Evolutionary conservation across 768 basidiomycete species (phyloP), one percentile per base, ranked within the genome.

Genomic region (Suillus occidentalis): DNA sequence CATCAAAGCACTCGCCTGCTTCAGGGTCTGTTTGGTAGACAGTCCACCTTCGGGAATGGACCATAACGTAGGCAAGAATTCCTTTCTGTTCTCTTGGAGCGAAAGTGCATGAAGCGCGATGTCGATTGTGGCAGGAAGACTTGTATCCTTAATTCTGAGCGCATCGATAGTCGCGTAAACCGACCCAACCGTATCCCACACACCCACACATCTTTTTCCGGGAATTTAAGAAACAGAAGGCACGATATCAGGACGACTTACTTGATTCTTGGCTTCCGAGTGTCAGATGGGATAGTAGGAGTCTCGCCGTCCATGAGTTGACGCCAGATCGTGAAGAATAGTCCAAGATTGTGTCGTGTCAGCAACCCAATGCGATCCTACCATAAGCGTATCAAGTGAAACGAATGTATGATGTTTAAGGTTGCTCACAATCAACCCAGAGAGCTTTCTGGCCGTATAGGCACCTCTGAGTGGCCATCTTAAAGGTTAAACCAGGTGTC

Each of bases 81-180:
- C 66, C 34, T 68, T 39, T 8, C 75, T 63, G 53, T 67, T 65
- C 56, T 76, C 76, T 20, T 75, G 65, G 25, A 76, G 36, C 2
- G 73, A 63, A 22, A 77, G n/a, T 6, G 71, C 73, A 59, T 77
- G 76, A n/a, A 72, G 64, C 1, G 71, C 72, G 18, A 57, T 39
- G 4, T 69, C 63, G 14, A 76, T 64, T 12, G 56, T 65, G 9
- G 63, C 53, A 34, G 69, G 66, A 55, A 71, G 59, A 13, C 55
- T 63, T 20, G 58, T 70, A 56, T 72, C 71, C 18, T 65, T 56
- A 47, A 72, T 72, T 55, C 55, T 58, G 34, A 73, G 50, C 31
- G 64, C 53, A 62, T 66, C 61, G 31, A 52, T 60, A 37, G 56
- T 52, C 16, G 53, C 36, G 25, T n/a, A 67, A 47, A 68, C 57